Conservation (phyloP, 345 rosid genomes). For the Stellera chamaejasme region DNA sequence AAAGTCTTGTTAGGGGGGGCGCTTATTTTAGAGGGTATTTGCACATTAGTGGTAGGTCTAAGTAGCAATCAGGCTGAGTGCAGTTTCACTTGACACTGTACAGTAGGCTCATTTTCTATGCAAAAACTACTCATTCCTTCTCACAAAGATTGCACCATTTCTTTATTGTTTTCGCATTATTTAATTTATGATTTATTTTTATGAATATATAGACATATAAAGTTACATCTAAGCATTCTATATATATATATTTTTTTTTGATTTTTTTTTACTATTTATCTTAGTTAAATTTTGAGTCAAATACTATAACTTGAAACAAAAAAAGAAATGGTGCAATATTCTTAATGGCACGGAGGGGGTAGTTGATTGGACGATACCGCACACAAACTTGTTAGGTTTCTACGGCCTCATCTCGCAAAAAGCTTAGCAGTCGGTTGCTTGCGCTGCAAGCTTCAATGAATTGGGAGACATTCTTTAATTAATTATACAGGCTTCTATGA, state of each 20-base stretch:
- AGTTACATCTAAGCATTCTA: no score
- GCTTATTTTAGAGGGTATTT: constrained; percentile 1
- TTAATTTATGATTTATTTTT: no score
- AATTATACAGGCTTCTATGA: no score
- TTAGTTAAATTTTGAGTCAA: no score
- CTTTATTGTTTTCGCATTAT: no score
- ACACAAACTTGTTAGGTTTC: background rate
- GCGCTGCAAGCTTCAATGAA: constrained; percentile 5
- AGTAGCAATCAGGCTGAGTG: constrained; percentile 7
- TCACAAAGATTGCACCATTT: no score
- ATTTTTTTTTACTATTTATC: no score
- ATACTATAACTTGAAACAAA: no score
- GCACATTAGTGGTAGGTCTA: constrained; percentile 21
- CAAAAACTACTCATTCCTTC: background rate
- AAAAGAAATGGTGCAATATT: no score
- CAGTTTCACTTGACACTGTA: constrained; percentile 5
- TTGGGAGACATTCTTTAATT: constrained; percentile 10
- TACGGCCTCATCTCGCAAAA: background rate
- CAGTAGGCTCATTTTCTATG: background rate
- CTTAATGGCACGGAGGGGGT: no score
- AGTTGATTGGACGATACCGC: constrained; percentile 5
- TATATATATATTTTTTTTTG: no score
- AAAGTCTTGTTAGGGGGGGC: background rate
- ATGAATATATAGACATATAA: no score
- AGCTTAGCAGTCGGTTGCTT: constrained; percentile 4